Conservation (phyloP, 2,329 filamentous ascomycete species). For the Penicillium sp. region DNA sequence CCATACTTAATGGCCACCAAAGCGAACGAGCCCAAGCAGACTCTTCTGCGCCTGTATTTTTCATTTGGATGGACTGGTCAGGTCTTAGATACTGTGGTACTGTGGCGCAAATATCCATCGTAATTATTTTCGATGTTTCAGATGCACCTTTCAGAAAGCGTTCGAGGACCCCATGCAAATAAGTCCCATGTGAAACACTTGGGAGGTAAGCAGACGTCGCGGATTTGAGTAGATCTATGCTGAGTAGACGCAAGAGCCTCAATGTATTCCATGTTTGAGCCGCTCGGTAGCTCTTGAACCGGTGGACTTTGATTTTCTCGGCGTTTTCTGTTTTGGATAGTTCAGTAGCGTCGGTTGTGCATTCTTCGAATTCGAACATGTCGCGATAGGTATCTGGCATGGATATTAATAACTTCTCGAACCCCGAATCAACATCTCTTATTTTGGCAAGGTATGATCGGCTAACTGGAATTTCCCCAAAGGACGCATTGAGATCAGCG, state of each 20-base stretch:
- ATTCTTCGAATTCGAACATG: constrained; percentile 2
- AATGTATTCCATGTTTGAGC: constrained; percentile 9
- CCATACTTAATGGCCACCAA: constrained; percentile 5
- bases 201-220: background rate
- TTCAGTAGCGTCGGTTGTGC: background rate
- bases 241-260: background rate
- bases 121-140: background rate
- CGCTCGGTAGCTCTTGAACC: background rate
- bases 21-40: constrained; percentile 7
- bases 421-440: background rate
- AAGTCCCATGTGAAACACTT: background rate
- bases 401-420: background rate
- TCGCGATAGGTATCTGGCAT: background rate
- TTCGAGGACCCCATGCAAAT: background rate
- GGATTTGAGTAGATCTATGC: background rate
- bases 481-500: background rate
- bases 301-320: background rate
- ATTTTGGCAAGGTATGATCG: background rate
- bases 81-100: constrained; percentile 2
- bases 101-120: constrained; percentile 2
- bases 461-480: background rate
- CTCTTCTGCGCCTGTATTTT: background rate
- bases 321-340: background rate
- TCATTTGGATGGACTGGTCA: background rate
- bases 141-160: background rate